Evolutionary conservation across 2,329 filamentous ascomycete species (phyloP), one percentile per base, ranked within the genome.

Genomic region (Pseudopithomyces maydicus): DNA sequence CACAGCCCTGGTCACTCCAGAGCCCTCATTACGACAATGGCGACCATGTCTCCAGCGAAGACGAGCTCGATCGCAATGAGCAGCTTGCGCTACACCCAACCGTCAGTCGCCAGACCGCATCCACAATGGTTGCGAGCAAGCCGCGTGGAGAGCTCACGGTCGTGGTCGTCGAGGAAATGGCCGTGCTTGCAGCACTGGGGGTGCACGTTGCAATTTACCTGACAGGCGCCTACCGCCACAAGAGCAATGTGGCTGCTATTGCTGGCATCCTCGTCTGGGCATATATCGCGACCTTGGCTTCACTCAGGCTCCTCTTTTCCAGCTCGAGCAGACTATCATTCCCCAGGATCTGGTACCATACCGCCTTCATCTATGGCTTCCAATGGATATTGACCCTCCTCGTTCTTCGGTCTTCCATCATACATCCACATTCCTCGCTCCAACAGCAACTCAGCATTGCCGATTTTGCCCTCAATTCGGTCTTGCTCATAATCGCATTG

Each of bases 331-430:
- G 86, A 78, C 68, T 86, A 81, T 82, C 91, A 74, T 75, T 95
- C 14, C 88, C 90, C 8, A 83, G 85, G 56, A 80, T 98, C 8
- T 99, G 95, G 95, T 93, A 94, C 72, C 95, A 99, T 76, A 98
- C 95, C 0, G 90, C 92, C 19, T 79, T 84, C 61, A 86, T 99
- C 52, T 99, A 99, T 76, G 84, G 85, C 53, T 80, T 88, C 52
- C 89, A 93, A 73, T 99, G 94, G 92, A 70, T 95, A 5, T 88
- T 93, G 69, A 82, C 84, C 8, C 61, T 94, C 22, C 80, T 92
- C 64, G 77, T 94, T 6, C 95, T 98, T 80, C 91, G 95, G 56
- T 97, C 94, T 2, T 88, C 86, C 51, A 78, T 98, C 56, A 87
- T 98, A 59, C 89, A 95, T 74, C 89, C 91, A 0, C 82, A 80